Base-by-base conservation (phyloP, 345 rosid genomes). In the sweet orange (Citrus sinensis) region DNA sequence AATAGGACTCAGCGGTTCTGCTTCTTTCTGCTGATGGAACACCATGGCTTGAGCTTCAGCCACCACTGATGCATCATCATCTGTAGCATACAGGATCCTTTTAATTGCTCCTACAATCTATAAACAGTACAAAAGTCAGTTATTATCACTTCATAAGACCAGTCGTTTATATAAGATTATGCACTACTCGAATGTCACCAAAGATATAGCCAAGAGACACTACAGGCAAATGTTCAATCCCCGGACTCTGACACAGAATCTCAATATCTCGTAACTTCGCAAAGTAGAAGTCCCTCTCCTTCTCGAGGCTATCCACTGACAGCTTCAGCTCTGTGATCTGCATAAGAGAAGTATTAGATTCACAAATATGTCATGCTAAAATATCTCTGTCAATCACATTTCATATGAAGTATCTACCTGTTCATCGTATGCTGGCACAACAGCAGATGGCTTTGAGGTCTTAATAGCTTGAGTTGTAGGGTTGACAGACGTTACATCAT, bases 271-370 rank as follows among this genome's bases (percentile, higher is more conserved):
- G 87, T 67, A 94, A 84, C 83, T 94, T 97, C 9, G 86, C 90
- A 75, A 97, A 94, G 80, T 97, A 97, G 85, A 92, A 97, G 80
- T 97, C 98, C 83, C 99, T 88, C 84, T 97, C 98, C 86, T 97
- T 97, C 82, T 97, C 98, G 58, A 97, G 92, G 81, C 96, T 92
- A 80, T 97, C 99, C 32, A 97, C 92, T 59, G 91, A 92, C 25
- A 97, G 89, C 89, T 97, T 97, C 90, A 97, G 71, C 82, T 93
- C 94, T 13, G 98, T 97, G 72, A 97, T 92, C 99, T 97, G 92
- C 79, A 65, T 59, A 55, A 37, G 42, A 34, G 32, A 51, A 32
- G 66, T 49, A 62, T 84, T 79, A 77, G 76, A 60, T 51, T 66
- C 59, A 39, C 14, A 29, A 69, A 13, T 32, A 71, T 35, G 54